A percentile compares a stretch with the other conserved stretches of the same genome.
phyloP scores from a whole-genome alignment of 163 green algal genomes.

The Scenedesmus sp. region DNA sequence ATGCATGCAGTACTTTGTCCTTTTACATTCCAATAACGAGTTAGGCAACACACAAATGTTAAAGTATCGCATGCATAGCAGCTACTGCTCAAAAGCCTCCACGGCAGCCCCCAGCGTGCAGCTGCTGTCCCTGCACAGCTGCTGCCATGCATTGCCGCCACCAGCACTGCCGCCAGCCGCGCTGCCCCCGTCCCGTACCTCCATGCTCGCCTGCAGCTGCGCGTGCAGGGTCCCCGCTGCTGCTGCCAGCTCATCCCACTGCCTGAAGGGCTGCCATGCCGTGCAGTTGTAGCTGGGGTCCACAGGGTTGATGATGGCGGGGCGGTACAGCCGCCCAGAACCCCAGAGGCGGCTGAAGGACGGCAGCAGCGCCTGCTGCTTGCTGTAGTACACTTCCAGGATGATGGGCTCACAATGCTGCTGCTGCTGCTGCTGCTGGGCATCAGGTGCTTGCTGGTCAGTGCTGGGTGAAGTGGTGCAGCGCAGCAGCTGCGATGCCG shows the following conservation, averaged over 20 bases:
- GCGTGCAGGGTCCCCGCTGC: constrained; percentile 13
- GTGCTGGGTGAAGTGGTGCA: not conserved
- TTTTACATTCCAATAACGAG: too few relatives aligned
- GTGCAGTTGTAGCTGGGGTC: constrained; percentile 49
- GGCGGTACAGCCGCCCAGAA: not conserved
- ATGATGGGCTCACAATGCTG: constrained; percentile 22
- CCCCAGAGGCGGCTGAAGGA: not conserved
- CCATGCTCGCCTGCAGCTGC: not conserved
- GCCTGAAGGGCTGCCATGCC: not conserved
- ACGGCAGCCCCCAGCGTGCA: not conserved
- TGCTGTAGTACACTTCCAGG: constrained; percentile 5
- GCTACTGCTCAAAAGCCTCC: not conserved
- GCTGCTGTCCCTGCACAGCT: not conserved
- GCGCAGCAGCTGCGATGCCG: not conserved
- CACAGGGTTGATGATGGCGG: constrained; percentile 40
- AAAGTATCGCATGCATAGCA: too few relatives aligned
- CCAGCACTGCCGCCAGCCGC: not conserved
- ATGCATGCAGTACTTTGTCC: too few relatives aligned
- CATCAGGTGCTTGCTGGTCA: not conserved
- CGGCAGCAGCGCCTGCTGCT: not conserved
- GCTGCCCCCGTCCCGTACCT: not conserved
- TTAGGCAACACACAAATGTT: too few relatives aligned
- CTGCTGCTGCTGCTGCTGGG: too few relatives aligned
- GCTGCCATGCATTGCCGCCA: not conserved
- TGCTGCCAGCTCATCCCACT: constrained; percentile 8